These are phyloP conservation scores for Lachnellula suecica DNA, from an alignment of 2,329 filamentous ascomycete species.

Conservation along the genomic window DNA sequence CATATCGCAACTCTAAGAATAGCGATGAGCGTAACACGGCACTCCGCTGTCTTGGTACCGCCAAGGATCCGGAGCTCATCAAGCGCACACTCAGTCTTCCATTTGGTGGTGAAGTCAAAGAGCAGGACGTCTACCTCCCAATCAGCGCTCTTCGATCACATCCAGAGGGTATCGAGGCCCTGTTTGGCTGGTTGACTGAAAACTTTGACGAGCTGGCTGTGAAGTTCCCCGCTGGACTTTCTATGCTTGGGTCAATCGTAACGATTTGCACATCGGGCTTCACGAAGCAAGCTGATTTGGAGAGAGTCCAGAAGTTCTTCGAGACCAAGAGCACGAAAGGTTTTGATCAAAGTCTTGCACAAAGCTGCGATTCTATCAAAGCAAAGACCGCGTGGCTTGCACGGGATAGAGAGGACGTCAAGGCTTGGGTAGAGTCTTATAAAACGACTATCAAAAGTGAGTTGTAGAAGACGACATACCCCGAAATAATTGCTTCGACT, in stretches of 20 bases:
- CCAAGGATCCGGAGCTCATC: conserved; percentile 76
- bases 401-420: conserved; percentile 77
- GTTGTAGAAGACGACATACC: conserved; percentile 19
- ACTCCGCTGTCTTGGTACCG: conserved; percentile 77
- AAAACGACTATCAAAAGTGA: conserved; percentile 30
- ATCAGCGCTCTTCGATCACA: conserved; percentile 77
- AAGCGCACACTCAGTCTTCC: conserved; percentile 75
- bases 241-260: conserved; percentile 83
- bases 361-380: conserved; percentile 80
- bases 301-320: conserved; percentile 80
- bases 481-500: neutral
- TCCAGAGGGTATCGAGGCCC: conserved; percentile 72
- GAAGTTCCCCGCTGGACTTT: conserved; percentile 80
- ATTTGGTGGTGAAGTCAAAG: conserved; percentile 80
- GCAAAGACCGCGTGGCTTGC: conserved; percentile 82
- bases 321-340: conserved; percentile 78
- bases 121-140: conserved; percentile 91
- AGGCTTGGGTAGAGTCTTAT: conserved; percentile 67
- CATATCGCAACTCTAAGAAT: conserved; percentile 73
- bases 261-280: conserved; percentile 81
- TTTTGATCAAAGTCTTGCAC: conserved; percentile 85
- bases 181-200: conserved; percentile 80
- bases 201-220: conserved; percentile 86
- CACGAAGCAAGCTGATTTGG: conserved; percentile 72
- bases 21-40: conserved; percentile 91